phyloP scores from a whole-genome alignment of 2,329 filamentous ascomycete genomes.

The Arthrinium puccinioides region DNA sequence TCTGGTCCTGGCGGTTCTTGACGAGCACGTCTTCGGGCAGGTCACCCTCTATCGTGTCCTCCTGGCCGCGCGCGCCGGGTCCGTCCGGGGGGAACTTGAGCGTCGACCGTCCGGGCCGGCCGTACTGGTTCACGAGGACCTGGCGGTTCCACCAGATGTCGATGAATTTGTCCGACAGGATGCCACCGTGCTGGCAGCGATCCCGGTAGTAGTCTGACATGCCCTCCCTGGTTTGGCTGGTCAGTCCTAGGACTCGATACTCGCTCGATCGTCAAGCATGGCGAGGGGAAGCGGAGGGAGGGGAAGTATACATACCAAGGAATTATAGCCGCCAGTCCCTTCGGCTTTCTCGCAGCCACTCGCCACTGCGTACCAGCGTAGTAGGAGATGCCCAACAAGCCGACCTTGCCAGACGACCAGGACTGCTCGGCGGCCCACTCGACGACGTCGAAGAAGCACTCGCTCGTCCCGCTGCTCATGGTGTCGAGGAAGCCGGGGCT shows the following conservation, averaged over 20 bases:
- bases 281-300: neutral
- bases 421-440: conserved; percentile 40
- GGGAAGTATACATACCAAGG: conserved; percentile 23
- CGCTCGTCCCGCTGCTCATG: conserved; percentile 39
- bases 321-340: conserved; percentile 38
- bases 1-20: conserved; percentile 41
- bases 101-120: conserved; percentile 28
- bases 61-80: conserved; percentile 21
- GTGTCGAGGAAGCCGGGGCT: conserved; percentile 39
- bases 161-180: conserved; percentile 52
- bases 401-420: conserved; percentile 42
- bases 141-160: conserved; percentile 61
- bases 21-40: conserved; percentile 43
- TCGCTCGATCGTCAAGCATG: too few relatives aligned
- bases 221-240: conserved; percentile 40
- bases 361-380: conserved; percentile 42
- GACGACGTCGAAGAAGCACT: conserved; percentile 40
- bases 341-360: conserved; percentile 37
- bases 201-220: conserved; percentile 50
- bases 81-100: conserved; percentile 22
- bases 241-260: too few relatives aligned
- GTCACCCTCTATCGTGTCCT: conserved; percentile 52
- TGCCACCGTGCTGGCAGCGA: conserved; percentile 53
- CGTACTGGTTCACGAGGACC: conserved; percentile 63
- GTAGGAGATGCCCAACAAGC: conserved; percentile 40